Evolutionary conservation across 371 early-diverging fungal genomes (phyloP), one percentile per base, ranked within the genome.

Genomic region (Zychaea mexicana): DNA sequence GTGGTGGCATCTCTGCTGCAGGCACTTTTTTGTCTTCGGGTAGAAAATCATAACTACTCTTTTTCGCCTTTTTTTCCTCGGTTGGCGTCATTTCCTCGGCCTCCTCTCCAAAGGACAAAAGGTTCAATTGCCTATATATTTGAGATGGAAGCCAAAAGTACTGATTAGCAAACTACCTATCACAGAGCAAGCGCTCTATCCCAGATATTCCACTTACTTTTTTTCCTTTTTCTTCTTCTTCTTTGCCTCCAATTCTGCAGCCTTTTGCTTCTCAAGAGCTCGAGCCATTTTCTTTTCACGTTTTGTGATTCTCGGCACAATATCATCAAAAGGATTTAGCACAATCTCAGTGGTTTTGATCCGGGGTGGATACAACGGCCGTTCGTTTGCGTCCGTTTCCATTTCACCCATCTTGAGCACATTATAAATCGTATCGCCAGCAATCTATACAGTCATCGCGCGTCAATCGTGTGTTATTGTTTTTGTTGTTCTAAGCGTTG

Each of bases 21-120:
- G 53, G 26, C 32, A n/a, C 13, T 52, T 60, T 42, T 12, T 54
- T 53, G 21, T 52, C 46, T 15, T 62, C 62, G 3, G 62, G 54
- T 17, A 53, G 42, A 17, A 62, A 62, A 32, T 96, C 97, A 63
- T 96, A 92, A 30, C 89, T 89, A 64, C 95, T 96, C 62, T 89
- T 76, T 70, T 52, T 68, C 42, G 56, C 69, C 36, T 28, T 61
- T 60, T 53, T 74, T 62, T 32, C 70, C 60, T 65, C 73, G 30
- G 61, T 19, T 30, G 72, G 71, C 26, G 84, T 86, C 10, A 77
- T 72, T 45, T 86, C 90, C 15, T 80, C 88, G 6, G 84, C 89
- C 49, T 95, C 95, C 52, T 92, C 93, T 0, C 85, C 95, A 87
- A 97, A 97, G 0, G 98, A 96, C 17, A 97, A 81, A 49, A 97